Evolutionary conservation across 2,329 filamentous ascomycete species (phyloP), one percentile per base, ranked within the genome.

Genomic region (Berkeleyomyces rouxiae): DNA sequence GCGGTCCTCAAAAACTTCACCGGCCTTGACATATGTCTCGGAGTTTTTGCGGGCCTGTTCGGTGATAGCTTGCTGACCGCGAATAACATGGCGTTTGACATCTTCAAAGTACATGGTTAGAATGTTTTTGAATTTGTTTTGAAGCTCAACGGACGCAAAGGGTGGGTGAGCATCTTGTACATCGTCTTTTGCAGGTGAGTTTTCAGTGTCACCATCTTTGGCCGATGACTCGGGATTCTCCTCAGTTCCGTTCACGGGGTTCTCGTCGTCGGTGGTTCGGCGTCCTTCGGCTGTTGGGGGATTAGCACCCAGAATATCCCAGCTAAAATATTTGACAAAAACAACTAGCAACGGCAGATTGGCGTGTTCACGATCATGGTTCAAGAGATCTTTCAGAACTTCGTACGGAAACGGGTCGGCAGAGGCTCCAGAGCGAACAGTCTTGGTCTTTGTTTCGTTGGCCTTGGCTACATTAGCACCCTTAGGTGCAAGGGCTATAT

Each of bases 21-120:
- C 93, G 44, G 93, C 97, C 70, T 96, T 96, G 69, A 99, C 92
- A 69, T 99, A 99, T 4, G 92, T 93, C 73, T 99, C 93, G 0
- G 93, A 92, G 74, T 99, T 99, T 68, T 92, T 90, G 66, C 90
- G 88, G 61, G 88, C 90, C 74, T 99, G 93, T 36, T 82, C 84
- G 61, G 85, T 82, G 47, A 99, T 85, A 47, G 87, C 86, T 72
- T 95, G 93, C 71, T 99, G 93, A 69, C 97, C 90, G n/a, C 88
- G 86, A 39, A 91, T 73, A 39, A 99, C 79, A 70, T 97, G 93
- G 13, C 81, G 78, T 70, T 95, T 96, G 67, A 97, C 88, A 70
- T 96, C 91, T 62, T 96, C 89, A 67, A 97, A 88, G 69, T 99
- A 99, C 40, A 88, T 85, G 64, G 80, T 86, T 37, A 99, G 76